These are phyloP conservation scores for Mycosphaerella arachidis DNA, from an alignment of 2,329 filamentous ascomycete genomes.

Conservation along the genomic window DNA sequence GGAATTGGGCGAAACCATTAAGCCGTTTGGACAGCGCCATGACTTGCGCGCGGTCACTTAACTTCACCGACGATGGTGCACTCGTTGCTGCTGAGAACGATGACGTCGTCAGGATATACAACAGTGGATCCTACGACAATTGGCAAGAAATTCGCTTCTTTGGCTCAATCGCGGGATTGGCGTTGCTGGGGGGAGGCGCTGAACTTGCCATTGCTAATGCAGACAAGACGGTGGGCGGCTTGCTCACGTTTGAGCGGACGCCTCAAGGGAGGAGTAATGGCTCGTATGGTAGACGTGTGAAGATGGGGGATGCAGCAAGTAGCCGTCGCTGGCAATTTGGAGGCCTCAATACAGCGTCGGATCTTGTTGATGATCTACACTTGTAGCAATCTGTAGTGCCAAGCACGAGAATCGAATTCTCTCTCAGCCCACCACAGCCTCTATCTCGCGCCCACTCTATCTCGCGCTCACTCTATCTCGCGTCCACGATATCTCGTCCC, in stretches of 20 bases:
- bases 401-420: background rate
- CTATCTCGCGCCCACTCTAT: background rate
- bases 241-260: slow-evolving; percentile 17
- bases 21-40: slow-evolving; percentile 60
- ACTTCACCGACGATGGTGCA: slow-evolving; percentile 67
- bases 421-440: background rate
- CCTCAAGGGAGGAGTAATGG: slow-evolving; percentile 5
- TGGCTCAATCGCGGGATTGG: slow-evolving; percentile 67
- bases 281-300: background rate
- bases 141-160: slow-evolving; percentile 66
- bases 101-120: slow-evolving; percentile 60
- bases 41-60: slow-evolving; percentile 63
- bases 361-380: background rate
- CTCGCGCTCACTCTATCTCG: background rate
- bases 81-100: slow-evolving; percentile 72
- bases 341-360: background rate
- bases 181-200: slow-evolving; percentile 62
- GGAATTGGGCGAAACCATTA: slow-evolving; percentile 58
- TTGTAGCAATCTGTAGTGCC: background rate
- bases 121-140: slow-evolving; percentile 47
- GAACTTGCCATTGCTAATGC: slow-evolving; percentile 64
- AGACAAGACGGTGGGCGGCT: slow-evolving; percentile 20
- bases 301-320: background rate
- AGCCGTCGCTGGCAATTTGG: background rate
- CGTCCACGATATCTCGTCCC: background rate